phyloP scores from a whole-genome alignment of 179 eudicot genomes.

The Drosera spatulata region DNA sequence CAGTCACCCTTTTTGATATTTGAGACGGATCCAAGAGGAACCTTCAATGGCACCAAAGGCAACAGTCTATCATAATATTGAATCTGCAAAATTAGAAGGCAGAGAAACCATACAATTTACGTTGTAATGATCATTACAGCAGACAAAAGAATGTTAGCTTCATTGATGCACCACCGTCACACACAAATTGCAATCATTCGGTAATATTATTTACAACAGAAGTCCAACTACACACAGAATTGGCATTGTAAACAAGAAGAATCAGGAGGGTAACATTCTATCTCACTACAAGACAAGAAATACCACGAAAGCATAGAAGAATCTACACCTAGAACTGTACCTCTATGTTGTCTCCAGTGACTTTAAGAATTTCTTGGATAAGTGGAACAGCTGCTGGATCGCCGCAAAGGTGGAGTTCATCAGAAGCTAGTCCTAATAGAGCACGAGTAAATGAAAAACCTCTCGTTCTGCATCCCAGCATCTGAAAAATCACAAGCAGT shows the following conservation, averaged over 20 bases:
- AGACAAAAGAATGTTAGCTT: too few relatives aligned
- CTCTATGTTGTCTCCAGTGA: conserved; percentile 68
- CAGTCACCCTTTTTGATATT: conserved; percentile 80
- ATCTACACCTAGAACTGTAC: conserved; percentile 21
- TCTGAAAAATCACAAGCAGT: conserved; percentile 25
- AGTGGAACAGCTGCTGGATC: conserved; percentile 95
- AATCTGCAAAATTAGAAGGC: conserved; percentile 31
- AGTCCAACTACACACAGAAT: too few relatives aligned
- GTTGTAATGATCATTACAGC: not conserved
- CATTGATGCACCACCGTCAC: too few relatives aligned
- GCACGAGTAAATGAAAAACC: conserved; percentile 98
- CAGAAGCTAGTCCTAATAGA: conserved; percentile 72
- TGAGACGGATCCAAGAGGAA: conserved; percentile 74
- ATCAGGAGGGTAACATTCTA: too few relatives aligned
- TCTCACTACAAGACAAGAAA: too few relatives aligned
- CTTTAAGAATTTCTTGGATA: conserved; percentile 68
- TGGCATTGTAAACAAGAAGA: too few relatives aligned
- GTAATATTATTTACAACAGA: too few relatives aligned
- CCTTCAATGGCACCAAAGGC: conserved; percentile 63
- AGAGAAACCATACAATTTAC: not conserved
- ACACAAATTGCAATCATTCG: too few relatives aligned
- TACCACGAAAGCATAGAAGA: not conserved
- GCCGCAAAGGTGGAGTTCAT: conserved; percentile 94
- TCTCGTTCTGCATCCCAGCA: conserved; percentile 74
- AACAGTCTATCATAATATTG: conserved; percentile 81